Percentiles rank a stretch among this genome's conserved stretches.
phyloP scores from a whole-genome alignment of 2,329 filamentous ascomycete species.

The Malbranchea cinnamomea region DNA sequence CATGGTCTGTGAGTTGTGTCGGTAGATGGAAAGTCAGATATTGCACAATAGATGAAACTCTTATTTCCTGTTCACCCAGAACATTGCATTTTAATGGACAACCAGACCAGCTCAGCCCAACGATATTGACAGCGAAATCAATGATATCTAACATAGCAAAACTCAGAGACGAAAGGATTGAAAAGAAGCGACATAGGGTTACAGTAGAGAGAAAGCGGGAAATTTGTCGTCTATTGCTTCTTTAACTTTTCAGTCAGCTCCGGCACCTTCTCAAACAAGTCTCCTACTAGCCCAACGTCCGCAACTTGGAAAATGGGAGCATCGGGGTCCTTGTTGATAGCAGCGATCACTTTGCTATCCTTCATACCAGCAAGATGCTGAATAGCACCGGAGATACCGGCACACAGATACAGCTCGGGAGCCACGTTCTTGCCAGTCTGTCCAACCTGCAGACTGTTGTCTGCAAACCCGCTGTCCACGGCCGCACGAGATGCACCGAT shows the following conservation, averaged over 20 bases:
- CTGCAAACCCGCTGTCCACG: constrained; percentile 92
- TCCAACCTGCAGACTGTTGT: constrained; percentile 95
- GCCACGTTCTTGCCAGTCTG: constrained; percentile 99
- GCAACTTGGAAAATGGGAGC: constrained; percentile 98
- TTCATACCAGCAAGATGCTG: constrained; percentile 99
- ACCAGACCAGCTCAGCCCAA: too few relatives aligned
- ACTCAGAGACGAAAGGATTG: neutral
- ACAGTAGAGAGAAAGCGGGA: neutral
- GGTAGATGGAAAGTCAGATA: too few relatives aligned
- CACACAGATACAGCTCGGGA: constrained; percentile 85
- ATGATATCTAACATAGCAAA: neutral
- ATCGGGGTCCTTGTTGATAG: constrained; percentile 95
- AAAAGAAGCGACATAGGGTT: too few relatives aligned
- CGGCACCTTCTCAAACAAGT: constrained; percentile 89
- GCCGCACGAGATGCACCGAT: constrained; percentile 90
- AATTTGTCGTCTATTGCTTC: constrained; percentile 16
- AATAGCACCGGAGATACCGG: constrained; percentile 92
- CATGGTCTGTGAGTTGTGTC: too few relatives aligned
- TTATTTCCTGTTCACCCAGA: too few relatives aligned
- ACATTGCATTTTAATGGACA: too few relatives aligned
- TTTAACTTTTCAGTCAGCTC: constrained; percentile 94
- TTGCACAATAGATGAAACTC: too few relatives aligned
- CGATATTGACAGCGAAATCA: too few relatives aligned
- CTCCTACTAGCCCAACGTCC: constrained; percentile 87
- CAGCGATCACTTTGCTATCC: constrained; percentile 98